Evolutionary conservation across 2,329 filamentous ascomycete genomes (phyloP), one percentile per base, ranked within the genome.

Genomic region (Raffaelea ambrosiae): DNA sequence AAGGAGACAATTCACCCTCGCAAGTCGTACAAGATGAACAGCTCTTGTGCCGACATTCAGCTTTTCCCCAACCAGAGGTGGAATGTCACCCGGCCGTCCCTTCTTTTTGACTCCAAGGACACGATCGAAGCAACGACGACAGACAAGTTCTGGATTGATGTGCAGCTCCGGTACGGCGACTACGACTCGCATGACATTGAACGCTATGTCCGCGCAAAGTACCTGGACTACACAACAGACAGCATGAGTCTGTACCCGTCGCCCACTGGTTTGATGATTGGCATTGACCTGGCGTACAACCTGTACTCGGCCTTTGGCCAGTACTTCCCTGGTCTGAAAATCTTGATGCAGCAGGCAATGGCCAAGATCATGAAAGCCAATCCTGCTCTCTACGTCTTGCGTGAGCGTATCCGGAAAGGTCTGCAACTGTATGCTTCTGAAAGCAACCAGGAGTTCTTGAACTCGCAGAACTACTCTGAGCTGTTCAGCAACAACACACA

Each of bases 21-120:
- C 79, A 98, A 98, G 70, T 96, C 89, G 4, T 98, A 98, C 80
- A 98, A 98, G 80, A 98, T 98, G 93, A 98, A 98, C 74, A 96
- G 90, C 60, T 97, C 91, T 49, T 97, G 93, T 60, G 93, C 94
- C 4, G 93, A 98, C 65, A 96, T 98, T 54, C 76, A 97, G 47
- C 78, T 98, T 10, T 98, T 98, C 61, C 91, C 93, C 35, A 95
- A 86, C 54, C 93, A 97, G 71, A 98, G 97, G 66, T 98, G 94
- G 94, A 97, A 95, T 54, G 90, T 98, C 46, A 96, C 90, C 0
- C 77, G 88, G 3, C 94, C 93, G 2, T 97, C 91, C 3, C 79
- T 95, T 57, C 72, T 98, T 3, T 95, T 94, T 62, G 93, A 98
- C 58, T 96, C 88, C 45, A 97, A 97, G 71, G 93, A 98, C 62